Evolutionary conservation across 805 yeast species (phyloP), one percentile per base, ranked within the genome.

Genomic region (Pichia pseudocactophila): DNA sequence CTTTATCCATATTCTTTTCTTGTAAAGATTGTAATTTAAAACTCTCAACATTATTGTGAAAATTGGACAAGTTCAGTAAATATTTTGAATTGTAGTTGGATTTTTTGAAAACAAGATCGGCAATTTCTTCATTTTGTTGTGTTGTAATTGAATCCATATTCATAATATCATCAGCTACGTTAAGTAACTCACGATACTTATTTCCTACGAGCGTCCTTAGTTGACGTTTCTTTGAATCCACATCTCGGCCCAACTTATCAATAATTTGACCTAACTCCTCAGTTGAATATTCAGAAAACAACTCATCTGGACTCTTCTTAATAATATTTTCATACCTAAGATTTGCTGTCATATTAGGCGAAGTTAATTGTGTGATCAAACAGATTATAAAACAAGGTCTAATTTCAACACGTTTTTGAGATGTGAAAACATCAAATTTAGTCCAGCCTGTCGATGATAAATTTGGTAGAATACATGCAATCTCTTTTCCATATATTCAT

Each of bases 101-200:
- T 40, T 55, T 60, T 20, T 49, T 42, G 41, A 58, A 63, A 0
- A 62, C 49, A 39, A 64, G 41, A 15, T 54, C 49, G n/a, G 52
- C 48, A 30, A 64, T 43, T 32, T 51, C 36, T 12, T 49, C 43
- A 41, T 63, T 62, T 37, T 59, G 55, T 1, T 31, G 20, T 3
- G 30, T 46, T 0, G 61, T 50, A 30, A 61, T 47, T 4, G 53
- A 50, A 42, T 61, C 56, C 66, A 64, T 61, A 4, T 50, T 47
- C 20, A 62, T 59, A 5, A 64, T 62, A 44, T 64, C 60, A 50
- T 64, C 67, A 1, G 67, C 67, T 17, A 61, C 67, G 26, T 56
- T 52, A 12, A 64, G 41, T 33, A 64, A 50, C 39, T 64, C 67
- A 39, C 67, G 48, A 38, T 64, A 64, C 41, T 62, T 64, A 35